Evolutionary conservation across 805 yeast genomes (phyloP).

Genomic region (Wickerhamiella bombiphila): DNA sequence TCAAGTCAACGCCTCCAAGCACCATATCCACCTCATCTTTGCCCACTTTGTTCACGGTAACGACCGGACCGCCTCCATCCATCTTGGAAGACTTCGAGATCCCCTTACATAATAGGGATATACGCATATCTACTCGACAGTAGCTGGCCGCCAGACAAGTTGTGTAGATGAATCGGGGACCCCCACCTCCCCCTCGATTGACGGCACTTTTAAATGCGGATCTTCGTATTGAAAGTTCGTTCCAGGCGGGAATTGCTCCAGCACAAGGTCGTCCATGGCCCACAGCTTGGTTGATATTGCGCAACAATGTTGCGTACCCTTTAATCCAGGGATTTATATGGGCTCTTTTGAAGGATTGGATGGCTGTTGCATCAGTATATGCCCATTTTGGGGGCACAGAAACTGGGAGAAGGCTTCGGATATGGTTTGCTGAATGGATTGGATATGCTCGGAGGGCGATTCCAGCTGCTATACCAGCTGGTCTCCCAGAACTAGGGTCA

Average conservation of each 20-base stretch:
- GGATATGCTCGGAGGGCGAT: not conserved
- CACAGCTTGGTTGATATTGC: slow-evolving; percentile 18
- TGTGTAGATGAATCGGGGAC: no score
- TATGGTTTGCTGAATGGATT: slow-evolving; percentile 11
- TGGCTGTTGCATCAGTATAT: slow-evolving; percentile 5
- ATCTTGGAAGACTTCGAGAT: no score
- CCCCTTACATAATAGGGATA: no score
- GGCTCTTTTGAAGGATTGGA: slow-evolving; percentile 20
- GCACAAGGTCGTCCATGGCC: slow-evolving; percentile 20
- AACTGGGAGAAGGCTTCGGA: slow-evolving; percentile 7
- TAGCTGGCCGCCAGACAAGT: no score
- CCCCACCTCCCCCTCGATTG: no score
- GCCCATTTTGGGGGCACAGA: slow-evolving; percentile 6
- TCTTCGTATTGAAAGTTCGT: slow-evolving; percentile 22
- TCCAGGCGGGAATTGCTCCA: slow-evolving; percentile 20
- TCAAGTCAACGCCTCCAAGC: slow-evolving; percentile 69
- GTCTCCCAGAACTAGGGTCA: no score
- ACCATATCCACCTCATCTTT: slow-evolving; percentile 84
- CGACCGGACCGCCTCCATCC: slow-evolving; percentile 41
- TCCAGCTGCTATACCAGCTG: no score
- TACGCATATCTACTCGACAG: no score
- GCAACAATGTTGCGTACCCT: slow-evolving; percentile 24
- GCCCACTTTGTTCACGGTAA: slow-evolving; percentile 76
- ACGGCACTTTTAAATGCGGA: slow-evolving; percentile 11
- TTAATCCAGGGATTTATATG: slow-evolving; percentile 24